Evolutionary conservation across 2,329 filamentous ascomycete genomes (phyloP).

Genomic region (Emergomyces orientalis): DNA sequence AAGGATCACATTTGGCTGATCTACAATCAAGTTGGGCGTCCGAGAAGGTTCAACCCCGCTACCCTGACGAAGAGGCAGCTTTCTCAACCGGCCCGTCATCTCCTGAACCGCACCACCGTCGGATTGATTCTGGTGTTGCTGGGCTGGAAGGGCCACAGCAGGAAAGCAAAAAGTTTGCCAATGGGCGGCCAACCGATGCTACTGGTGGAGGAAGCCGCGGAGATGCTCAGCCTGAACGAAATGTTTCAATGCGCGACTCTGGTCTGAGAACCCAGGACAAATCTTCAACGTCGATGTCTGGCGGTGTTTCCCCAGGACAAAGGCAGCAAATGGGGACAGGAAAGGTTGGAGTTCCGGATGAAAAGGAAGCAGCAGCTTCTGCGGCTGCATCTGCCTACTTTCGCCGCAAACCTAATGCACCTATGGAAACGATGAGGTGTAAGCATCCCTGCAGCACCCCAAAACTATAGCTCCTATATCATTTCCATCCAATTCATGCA

Average conservation of each 20-base stretch:
- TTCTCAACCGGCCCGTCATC: neutral
- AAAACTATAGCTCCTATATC: neutral
- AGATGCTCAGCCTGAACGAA: neutral
- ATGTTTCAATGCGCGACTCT: neutral
- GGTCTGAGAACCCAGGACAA: neutral
- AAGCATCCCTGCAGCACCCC: neutral
- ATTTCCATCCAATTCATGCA: neutral
- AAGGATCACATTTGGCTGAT: conserved; percentile 6
- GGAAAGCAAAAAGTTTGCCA: conserved; percentile 23
- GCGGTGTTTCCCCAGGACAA: neutral
- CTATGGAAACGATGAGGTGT: neutral
- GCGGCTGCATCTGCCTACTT: conserved; percentile 14
- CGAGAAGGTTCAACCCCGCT: neutral
- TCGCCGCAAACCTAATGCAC: conserved; percentile 1
- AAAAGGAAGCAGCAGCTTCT: conserved; percentile 10
- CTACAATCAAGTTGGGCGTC: conserved; percentile 15
- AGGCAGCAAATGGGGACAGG: neutral
- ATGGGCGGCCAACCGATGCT: conserved; percentile 22
- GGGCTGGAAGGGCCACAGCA: neutral
- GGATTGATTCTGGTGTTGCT: conserved; percentile 3
- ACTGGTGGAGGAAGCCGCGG: neutral
- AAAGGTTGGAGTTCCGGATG: conserved; percentile 7
- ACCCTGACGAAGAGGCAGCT: neutral
- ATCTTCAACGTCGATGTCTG: neutral
- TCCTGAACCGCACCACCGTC: neutral